Percentiles rank a stretch among this genome's conserved stretches.
These are phyloP conservation scores for Ophiostoma montium DNA, from an alignment of 2,329 filamentous ascomycete genomes.

Conservation along the genomic window DNA sequence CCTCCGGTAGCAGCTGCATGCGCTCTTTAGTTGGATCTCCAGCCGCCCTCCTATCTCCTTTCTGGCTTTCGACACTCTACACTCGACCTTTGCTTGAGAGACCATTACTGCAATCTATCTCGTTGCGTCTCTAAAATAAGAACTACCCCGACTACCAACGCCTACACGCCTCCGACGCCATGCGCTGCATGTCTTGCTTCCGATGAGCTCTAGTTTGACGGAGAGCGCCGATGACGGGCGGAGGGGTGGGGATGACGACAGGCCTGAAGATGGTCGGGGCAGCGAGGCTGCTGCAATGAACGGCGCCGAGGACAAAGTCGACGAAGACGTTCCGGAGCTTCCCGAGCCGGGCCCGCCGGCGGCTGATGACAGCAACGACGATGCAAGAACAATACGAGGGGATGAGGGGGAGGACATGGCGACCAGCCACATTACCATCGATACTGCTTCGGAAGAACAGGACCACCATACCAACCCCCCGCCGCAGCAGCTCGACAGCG, in stretches of 20 bases:
- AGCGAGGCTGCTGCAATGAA: neutral
- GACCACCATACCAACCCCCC: slow-evolving; percentile 14
- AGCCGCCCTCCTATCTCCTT: neutral
- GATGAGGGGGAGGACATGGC: slow-evolving; percentile 15
- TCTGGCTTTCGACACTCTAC: neutral
- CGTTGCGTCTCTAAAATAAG: too few relatives aligned
- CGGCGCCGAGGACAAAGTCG: slow-evolving; percentile 8
- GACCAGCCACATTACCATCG: neutral
- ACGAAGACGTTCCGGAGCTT: slow-evolving; percentile 12
- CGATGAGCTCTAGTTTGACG: slow-evolving; percentile 15
- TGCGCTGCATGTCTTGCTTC: slow-evolving; percentile 11
- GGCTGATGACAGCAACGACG: slow-evolving; percentile 21
- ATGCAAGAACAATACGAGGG: slow-evolving; percentile 29
- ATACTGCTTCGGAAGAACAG: slow-evolving; percentile 14
- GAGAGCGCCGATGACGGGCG: slow-evolving; percentile 11
- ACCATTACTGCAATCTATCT: too few relatives aligned
- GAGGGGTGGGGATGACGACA: neutral
- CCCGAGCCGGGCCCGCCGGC: neutral
- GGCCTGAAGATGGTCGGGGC: neutral
- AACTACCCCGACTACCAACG: neutral
- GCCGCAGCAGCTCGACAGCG: slow-evolving; percentile 25
- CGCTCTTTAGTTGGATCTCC: neutral
- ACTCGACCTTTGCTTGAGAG: neutral
- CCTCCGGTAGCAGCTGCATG: too few relatives aligned
- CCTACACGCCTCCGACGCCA: slow-evolving; percentile 9